These are phyloP conservation scores for Acer saccharum DNA, from an alignment of 345 rosid genomes.

Conservation along the genomic window DNA sequence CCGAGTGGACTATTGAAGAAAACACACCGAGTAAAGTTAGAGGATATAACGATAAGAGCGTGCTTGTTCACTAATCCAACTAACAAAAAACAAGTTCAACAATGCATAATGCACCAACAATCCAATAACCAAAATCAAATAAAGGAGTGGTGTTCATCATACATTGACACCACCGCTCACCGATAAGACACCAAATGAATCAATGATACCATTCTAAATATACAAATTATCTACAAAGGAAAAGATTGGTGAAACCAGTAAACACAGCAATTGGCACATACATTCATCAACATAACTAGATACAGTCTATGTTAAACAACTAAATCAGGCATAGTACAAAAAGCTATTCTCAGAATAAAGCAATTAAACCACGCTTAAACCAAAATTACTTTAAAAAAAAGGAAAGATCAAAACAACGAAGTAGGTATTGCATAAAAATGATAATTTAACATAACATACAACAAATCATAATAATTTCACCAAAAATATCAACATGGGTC, in stretches of 20 bases:
- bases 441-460: neutral
- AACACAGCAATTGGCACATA: neutral
- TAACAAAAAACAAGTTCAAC: neutral
- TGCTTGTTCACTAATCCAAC: neutral
- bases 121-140: neutral
- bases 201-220: neutral
- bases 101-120: neutral
- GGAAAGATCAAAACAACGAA: neutral
- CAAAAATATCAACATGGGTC: neutral
- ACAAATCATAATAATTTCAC: neutral
- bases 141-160: neutral
- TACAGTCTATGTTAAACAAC: constrained; percentile 4
- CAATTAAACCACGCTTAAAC: neutral
- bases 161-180: neutral
- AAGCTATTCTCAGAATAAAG: neutral
- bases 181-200: neutral
- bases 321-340: neutral
- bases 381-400: neutral
- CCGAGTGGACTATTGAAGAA: neutral
- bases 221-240: neutral
- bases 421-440: neutral
- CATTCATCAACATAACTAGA: neutral
- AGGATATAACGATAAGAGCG: neutral
- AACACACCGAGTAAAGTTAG: neutral
- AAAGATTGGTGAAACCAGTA: neutral